phyloP scores from a whole-genome alignment of 164 flowering plant species.

The Dillenia suffruticosa region DNA sequence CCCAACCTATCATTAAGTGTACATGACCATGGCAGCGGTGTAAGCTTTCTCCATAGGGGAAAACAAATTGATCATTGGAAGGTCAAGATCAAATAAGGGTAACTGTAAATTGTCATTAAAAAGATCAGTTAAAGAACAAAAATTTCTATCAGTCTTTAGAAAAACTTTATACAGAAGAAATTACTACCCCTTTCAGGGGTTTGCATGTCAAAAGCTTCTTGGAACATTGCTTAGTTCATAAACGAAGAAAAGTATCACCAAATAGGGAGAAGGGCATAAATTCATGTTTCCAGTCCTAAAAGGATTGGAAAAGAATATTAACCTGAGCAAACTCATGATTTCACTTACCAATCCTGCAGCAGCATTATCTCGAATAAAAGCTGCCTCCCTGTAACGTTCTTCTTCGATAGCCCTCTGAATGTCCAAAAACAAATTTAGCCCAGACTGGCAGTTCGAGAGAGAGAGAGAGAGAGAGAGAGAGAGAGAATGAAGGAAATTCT shows the following conservation, averaged over 20 bases:
- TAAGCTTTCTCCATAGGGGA: no score
- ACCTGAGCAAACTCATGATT: neutral
- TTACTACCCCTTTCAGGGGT: no score
- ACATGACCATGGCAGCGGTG: no score
- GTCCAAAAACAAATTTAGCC: slow-evolving; percentile 1
- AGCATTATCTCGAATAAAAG: slow-evolving; percentile 70
- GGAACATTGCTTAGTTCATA: neutral
- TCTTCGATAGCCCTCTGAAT: slow-evolving; percentile 73
- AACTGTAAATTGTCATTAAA: no score
- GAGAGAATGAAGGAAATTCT: slow-evolving; percentile 7
- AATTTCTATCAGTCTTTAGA: no score
- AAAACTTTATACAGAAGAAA: no score
- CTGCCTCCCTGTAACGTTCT: slow-evolving; percentile 81
- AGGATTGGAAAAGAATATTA: neutral
- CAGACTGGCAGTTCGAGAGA: neutral
- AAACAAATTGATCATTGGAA: no score
- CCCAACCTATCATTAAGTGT: no score
- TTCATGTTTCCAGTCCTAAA: neutral
- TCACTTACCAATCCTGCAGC: slow-evolving; percentile 91
- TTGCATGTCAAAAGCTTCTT: no score
- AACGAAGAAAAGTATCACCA: neutral
- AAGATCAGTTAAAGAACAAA: no score
- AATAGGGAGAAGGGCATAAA: neutral
- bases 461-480: neutral
- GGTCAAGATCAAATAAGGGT: no score